Evolutionary conservation across 805 yeast species (phyloP).

Genomic region (Candida peoriensis): DNA sequence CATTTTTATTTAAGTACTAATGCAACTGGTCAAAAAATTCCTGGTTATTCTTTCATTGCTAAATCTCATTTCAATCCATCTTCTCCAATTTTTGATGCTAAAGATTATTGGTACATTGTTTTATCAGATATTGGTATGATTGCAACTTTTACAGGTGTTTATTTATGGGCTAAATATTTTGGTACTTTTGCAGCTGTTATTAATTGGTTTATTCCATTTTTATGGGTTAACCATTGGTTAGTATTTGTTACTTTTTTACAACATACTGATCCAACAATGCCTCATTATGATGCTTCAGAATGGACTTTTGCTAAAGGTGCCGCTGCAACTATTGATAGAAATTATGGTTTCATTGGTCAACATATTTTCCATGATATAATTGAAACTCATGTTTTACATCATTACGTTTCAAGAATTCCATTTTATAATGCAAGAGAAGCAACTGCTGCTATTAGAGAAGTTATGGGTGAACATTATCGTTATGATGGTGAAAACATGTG

Average conservation of each 20-base stretch:
- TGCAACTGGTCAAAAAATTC: constrained; percentile 51
- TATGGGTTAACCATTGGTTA: constrained; percentile 60
- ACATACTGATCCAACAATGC: constrained; percentile 56
- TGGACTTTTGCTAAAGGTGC: constrained; percentile 68
- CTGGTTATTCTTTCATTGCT: constrained; percentile 36
- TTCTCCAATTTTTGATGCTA: constrained; percentile 49
- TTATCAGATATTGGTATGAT: constrained; percentile 53
- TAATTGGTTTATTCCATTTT: constrained; percentile 55
- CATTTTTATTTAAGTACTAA: constrained; percentile 45
- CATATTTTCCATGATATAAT: constrained; percentile 84
- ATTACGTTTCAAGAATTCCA: constrained; percentile 78
- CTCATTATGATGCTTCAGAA: constrained; percentile 50
- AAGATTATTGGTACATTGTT: constrained; percentile 51
- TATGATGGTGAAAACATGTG: constrained; percentile 57
- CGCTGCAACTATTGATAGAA: constrained; percentile 59
- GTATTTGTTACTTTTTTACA: constrained; percentile 59
- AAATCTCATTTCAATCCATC: constrained; percentile 52
- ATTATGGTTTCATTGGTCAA: constrained; percentile 56
- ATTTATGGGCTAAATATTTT: constrained; percentile 44
- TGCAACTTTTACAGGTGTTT: constrained; percentile 38
- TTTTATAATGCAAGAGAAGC: constrained; percentile 82
- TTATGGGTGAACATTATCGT: constrained; percentile 78
- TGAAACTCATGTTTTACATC: constrained; percentile 88
- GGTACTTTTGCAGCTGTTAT: constrained; percentile 47
- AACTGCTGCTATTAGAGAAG: constrained; percentile 71